Base-by-base conservation (phyloP, 208 protist species). In the Acanthamoeba healyi region DNA sequence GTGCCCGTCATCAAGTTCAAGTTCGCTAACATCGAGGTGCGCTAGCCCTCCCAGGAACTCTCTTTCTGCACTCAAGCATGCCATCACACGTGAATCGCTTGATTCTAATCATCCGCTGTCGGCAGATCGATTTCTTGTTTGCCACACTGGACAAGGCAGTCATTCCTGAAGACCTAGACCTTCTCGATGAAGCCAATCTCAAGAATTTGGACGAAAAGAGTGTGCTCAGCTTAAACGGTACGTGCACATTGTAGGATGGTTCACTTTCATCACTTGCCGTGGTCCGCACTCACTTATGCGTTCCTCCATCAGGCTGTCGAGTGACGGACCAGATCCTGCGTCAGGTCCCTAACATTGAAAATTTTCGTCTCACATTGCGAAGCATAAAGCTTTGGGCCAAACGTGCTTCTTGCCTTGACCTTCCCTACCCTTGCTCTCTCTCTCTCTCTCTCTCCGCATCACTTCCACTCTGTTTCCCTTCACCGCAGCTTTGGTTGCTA, bases 361-460 rank as follows among this genome's bases (percentile, higher is more conserved):
- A 95, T 61, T 99, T 99, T 95, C 98, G 98, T 24, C 97, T 99
- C 94, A 97, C 98, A 1, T 95, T 99, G 34, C 97, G 99, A 58
- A 98, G 98, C 77, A 98, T 99, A 36, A 99, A 99, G 95, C 96
- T 98, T 36, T 99, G 99, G 99, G 99, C 99, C 7, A 99, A 96
- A 38, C 88, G 95, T 96, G 79, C 56, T 93, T 93, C 24, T 42
- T 67, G n/a, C 46, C 15, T 34, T 32, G 51, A 74, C 36, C 34
- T 19, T 42, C 36, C 36, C 22, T 34, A 19, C 17, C 15, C 26
- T 34, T 34, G 7, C 29, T 74, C 34, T 42, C 34, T 29, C 44
- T 42, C 74, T 42, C 36, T 29, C 74, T 42, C 15, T 22, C n/a
- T n/a, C n/a, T n/a, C n/a, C n/a, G n/a, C n/a, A n/a, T n/a, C n/a